A percentile compares a stretch with the other conserved stretches of the same genome.
Conservation (phyloP, 495 filamentous ascomycete species). For the Bombardia bombarda region DNA sequence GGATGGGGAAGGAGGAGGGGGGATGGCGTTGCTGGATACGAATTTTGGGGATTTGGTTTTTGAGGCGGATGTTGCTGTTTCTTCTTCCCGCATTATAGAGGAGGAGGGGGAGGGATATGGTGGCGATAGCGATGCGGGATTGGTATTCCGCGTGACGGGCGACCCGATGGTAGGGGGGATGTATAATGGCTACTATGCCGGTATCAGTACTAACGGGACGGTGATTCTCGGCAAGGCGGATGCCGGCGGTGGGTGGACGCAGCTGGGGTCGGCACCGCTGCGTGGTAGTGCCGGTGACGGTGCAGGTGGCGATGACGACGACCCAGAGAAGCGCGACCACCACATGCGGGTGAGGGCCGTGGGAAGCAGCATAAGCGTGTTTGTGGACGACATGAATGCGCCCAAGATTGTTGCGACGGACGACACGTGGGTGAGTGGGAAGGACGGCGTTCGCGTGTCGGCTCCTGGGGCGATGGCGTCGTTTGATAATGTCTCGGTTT, state of each 20-base stretch:
- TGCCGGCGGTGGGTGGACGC: slow-evolving; percentile 5
- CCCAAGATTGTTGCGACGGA: slow-evolving; percentile 4
- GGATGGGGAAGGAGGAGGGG: no score
- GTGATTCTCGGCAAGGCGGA: slow-evolving; percentile 11
- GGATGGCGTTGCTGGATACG: slow-evolving; percentile 22
- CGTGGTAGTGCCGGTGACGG: not conserved
- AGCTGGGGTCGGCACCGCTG: not conserved
- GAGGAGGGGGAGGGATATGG: no score
- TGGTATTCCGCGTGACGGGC: slow-evolving; percentile 18
- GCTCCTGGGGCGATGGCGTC: slow-evolving; percentile 3
- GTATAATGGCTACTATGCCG: slow-evolving; percentile 14
- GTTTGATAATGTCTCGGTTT: slow-evolving; percentile 19
- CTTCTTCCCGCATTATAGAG: not conserved
- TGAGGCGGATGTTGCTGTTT: slow-evolving; percentile 15
- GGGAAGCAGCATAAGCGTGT: slow-evolving; percentile 15
- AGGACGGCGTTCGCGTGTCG: slow-evolving; percentile 17
- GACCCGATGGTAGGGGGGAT: not conserved
- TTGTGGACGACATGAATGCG: slow-evolving; percentile 10
- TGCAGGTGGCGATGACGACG: no score
- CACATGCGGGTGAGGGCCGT: slow-evolving; percentile 14
- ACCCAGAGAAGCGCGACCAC: no score
- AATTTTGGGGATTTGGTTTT: slow-evolving; percentile 21
- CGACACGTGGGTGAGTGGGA: slow-evolving; percentile 6
- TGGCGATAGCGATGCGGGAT: slow-evolving; percentile 17
- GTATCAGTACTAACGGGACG: slow-evolving; percentile 8